Evolutionary conservation across 1,139 yeast species (phyloP), one percentile per base, ranked within the genome.

Genomic region (Keqinozyma sinolaborantium): DNA sequence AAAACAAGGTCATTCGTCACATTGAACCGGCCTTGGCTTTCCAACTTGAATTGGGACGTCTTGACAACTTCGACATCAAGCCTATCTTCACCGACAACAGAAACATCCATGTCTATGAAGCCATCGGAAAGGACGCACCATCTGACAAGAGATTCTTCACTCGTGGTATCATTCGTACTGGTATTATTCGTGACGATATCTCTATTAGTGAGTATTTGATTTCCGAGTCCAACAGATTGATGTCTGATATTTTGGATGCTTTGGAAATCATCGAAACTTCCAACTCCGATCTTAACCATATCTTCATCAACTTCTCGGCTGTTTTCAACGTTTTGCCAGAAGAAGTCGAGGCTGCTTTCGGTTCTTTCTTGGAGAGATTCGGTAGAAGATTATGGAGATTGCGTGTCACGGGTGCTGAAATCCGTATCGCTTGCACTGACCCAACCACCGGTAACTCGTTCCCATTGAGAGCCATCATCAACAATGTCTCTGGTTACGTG

Each of bases 1-100:
- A 83, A 62, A 95, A 92, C 65, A 79, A 83, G 64, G 90, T 90
- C 23, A 86, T 92, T 58, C 90, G 98, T 69, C 97, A 92, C 56
- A 87, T 92, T 51, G 98, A 92, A 63, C 98, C 98, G 20, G 97
- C 98, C 28, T 73, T 92, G 52, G 98, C 98, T 35, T 92, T 82
- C 83, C 98, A 92, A 69, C 75, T 92, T 50, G 98, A 92, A 65
- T 74, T 92, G 47, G 95, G 88, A 52, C 81, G 97, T 68, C 74
- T 92, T 63, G 86, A 95, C 30, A 94, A 92, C 69, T 92, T 92
- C 65, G 81, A 86, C 63, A 87, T 92, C 61, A 87, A 83, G 57
- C 97, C 97, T 30, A 86, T 92, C 36, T 86, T 87, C 69, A 87
- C 97, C 38, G 97, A 90, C 59, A 92, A 94, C 73, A 83, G 97